Conservation (phyloP, 192 early-diverging fungal genomes). For the Backusella macrospora region DNA sequence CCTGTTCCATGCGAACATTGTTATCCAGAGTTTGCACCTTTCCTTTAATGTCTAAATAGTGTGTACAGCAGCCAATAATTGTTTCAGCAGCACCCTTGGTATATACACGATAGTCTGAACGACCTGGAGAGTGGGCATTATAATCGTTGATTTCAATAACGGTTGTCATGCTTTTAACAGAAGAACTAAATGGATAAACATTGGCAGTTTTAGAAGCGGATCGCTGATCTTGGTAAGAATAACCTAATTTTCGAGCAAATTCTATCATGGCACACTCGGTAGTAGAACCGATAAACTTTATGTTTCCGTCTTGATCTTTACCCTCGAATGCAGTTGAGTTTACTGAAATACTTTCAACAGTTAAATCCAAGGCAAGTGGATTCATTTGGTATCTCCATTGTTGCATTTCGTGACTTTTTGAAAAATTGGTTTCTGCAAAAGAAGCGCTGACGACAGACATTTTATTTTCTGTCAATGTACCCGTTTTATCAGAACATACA, state of each 20-base stretch:
- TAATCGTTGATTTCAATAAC: constrained; percentile 49
- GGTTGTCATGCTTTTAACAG: constrained; percentile 89
- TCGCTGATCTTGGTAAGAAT: constrained; percentile 59
- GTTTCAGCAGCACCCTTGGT: constrained; percentile 86
- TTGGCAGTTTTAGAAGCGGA: constrained; percentile 53
- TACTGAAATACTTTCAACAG: constrained; percentile 65
- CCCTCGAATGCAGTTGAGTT: constrained; percentile 81
- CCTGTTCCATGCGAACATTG: constrained; percentile 44
- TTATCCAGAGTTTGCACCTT: constrained; percentile 49
- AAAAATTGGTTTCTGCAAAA: constrained; percentile 7
- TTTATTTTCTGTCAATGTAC: constrained; percentile 84
- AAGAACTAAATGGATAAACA: constrained; percentile 87
- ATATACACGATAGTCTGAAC: constrained; percentile 57
- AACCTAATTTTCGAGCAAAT: constrained; percentile 64
- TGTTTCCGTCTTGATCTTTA: constrained; percentile 61
- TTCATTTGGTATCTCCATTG: constrained; percentile 10
- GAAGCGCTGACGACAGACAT: constrained; percentile 67
- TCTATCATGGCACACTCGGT: constrained; percentile 79
- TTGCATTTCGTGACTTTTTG: neutral
- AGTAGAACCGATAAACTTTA: constrained; percentile 76
- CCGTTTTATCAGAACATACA: constrained; percentile 89
- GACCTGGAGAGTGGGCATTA: constrained; percentile 19
- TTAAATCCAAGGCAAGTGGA: neutral
- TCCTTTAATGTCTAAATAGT: constrained; percentile 61
- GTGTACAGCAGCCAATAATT: constrained; percentile 63